Conservation (phyloP, 768 basidiomycete genomes). For the Pleurotus cornucopiae region DNA sequence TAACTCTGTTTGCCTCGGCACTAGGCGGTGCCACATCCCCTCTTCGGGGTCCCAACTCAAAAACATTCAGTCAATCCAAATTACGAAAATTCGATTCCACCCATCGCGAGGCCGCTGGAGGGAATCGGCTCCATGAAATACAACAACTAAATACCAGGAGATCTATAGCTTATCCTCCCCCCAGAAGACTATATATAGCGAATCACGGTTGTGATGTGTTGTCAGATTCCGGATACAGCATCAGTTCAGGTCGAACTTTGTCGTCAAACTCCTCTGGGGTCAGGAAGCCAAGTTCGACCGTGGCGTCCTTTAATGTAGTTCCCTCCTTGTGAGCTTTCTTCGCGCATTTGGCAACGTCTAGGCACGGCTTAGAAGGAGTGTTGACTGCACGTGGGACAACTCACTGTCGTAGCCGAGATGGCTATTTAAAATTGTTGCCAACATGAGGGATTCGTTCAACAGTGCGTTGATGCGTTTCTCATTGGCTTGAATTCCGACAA, state of each 20-base stretch:
- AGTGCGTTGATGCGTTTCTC: conserved; percentile 87
- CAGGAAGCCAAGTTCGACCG: conserved; percentile 81
- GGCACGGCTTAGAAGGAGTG: conserved; percentile 13
- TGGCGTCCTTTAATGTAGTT: conserved; percentile 92
- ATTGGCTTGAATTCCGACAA: conserved; percentile 94
- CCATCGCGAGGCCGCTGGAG: too few relatives aligned
- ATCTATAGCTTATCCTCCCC: neutral
- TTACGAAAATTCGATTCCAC: too few relatives aligned
- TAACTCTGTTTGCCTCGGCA: conserved; percentile 2
- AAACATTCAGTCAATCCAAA: conserved; percentile 3
- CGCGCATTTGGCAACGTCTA: conserved; percentile 96
- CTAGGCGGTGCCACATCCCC: conserved; percentile 5
- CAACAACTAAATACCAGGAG: neutral
- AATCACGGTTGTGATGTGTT: conserved; percentile 7
- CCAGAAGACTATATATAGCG: neutral
- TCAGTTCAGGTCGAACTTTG: conserved; percentile 89
- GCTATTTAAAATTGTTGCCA: conserved; percentile 95
- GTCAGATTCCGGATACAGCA: conserved; percentile 62
- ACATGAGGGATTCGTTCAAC: conserved; percentile 94
- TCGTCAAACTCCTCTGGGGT: conserved; percentile 90
- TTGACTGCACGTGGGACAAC: conserved; percentile 23
- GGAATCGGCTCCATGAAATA: too few relatives aligned
- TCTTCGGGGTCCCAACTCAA: conserved; percentile 5
- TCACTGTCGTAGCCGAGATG: conserved; percentile 95
- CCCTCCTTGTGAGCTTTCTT: conserved; percentile 99